phyloP scores from a whole-genome alignment of 202 grass and related monocot species.

The Zizania palustris region DNA sequence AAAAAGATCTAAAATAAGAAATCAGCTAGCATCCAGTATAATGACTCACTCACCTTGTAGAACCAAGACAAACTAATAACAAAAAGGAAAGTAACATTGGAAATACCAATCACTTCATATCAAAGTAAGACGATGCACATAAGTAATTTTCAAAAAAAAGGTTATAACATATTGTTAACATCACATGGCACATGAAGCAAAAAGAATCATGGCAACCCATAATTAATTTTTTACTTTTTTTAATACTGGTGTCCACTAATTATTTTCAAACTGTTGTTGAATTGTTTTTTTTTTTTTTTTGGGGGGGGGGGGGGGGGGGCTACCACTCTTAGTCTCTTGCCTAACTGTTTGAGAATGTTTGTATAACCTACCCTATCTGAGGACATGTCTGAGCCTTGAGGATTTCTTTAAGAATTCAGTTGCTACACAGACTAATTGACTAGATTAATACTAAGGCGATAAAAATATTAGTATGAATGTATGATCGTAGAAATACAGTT shows the following conservation, averaged over 20 bases:
- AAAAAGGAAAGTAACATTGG: not conserved
- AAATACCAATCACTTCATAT: conserved; percentile 6
- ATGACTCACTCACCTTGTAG: not conserved
- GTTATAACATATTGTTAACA: conserved; percentile 11
- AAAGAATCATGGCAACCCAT: not conserved
- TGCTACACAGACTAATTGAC: conserved; percentile 18
- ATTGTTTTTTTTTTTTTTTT: not conserved
- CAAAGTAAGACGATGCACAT: not conserved
- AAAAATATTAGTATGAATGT: not conserved
- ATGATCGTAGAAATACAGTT: not conserved
- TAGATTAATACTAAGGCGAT: conserved; percentile 11
- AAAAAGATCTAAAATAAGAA: conserved; percentile 17
- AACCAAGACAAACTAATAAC: conserved; percentile 7
- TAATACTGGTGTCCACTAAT: not conserved
- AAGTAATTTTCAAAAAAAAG: not conserved
- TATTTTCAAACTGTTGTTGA: not conserved
- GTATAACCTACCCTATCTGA: not conserved
- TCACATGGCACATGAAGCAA: conserved; percentile 21
- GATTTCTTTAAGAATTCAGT: conserved; percentile 21
- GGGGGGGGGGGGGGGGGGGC: not conserved
- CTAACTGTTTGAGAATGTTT: conserved; percentile 29
- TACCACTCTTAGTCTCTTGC: not conserved
- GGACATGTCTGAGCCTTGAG: conserved; percentile 20
- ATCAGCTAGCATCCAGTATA: conserved; percentile 11
- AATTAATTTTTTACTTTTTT: conserved; percentile 12